Evolutionary conservation across 345 rosid species (phyloP), one percentile per base, ranked within the genome.

Genomic region (Eucalyptus cladocalyx): DNA sequence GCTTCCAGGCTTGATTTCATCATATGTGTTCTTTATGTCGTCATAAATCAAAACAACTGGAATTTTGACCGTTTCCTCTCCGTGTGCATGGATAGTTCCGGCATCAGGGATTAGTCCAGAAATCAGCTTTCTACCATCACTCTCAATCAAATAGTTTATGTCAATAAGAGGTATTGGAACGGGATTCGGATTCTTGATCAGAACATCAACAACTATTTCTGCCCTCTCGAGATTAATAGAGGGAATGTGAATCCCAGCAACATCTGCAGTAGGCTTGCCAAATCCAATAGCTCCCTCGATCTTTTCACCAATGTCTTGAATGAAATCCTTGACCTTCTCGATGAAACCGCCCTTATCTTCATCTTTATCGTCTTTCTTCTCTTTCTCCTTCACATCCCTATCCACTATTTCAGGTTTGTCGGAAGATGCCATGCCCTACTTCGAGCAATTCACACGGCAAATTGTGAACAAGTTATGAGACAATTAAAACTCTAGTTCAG

Each of bases 261-360:
- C 97, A 91, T 98, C 99, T 51, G 99, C 99, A 51, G 99, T 96
- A 76, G 99, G 99, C 93, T 97, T 98, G 87, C 99, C 99, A 37
- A 97, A 96, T 28, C 99, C 99, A 69, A 98, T 94, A 40, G 99
- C 91, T 88, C 87, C 99, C 89, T 97, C 99, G 28, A 97, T 93
- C 94, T 98, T 98, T 93, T 96, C 99, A 86, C 99, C 99, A 87
- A 97, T 93, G 90, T 95, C 99, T 13, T 98, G 97, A 89, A 98
- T 95, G 90, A 97, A 98, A 90, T 81, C 99, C 96, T 98, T 98
- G 69, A 98, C 99, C 91, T 95, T 97, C 30, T 94, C 99, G 2
- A 98, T 90, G 90, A 98, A 98, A 88, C 99, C 99, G 34, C 97
- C 99, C 83, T 94, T 90, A 24, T 91, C 95, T 56, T 95, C 98